phyloP scores from a whole-genome alignment of 1,139 yeast species.

The Protomyces inundatus region DNA sequence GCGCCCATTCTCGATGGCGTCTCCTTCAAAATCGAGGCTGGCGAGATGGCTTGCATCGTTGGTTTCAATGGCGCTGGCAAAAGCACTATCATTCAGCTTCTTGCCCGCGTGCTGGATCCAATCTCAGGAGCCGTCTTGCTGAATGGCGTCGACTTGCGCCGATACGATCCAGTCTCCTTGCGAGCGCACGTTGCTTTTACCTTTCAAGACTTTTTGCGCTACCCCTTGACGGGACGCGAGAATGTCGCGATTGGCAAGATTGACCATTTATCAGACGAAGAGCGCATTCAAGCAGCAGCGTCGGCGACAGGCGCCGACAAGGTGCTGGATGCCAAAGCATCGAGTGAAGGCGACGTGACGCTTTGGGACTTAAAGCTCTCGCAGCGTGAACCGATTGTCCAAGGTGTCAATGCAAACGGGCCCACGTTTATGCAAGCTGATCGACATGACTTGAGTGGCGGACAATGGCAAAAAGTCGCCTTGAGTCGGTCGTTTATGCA shows the following conservation, averaged over 20 bases:
- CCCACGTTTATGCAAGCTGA: neutral
- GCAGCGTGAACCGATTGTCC: neutral
- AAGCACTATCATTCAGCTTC: slow-evolving; percentile 4
- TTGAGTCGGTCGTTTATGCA: slow-evolving; percentile 18
- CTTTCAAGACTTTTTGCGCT: slow-evolving; percentile 13
- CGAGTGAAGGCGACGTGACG: neutral
- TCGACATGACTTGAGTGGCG: slow-evolving; percentile 13
- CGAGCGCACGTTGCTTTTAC: slow-evolving; percentile 9
- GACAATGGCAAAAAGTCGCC: slow-evolving; percentile 23
- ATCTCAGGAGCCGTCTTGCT: slow-evolving; percentile 1
- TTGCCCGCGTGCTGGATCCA: slow-evolving; percentile 12
- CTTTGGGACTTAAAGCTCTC: slow-evolving; percentile 8
- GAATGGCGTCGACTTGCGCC: slow-evolving; percentile 7
- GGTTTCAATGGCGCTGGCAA: slow-evolving; percentile 23
- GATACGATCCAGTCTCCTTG: slow-evolving; percentile 3
- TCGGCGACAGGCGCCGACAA: slow-evolving; percentile 9
- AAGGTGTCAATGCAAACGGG: neutral
- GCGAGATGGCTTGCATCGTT: slow-evolving; percentile 10
- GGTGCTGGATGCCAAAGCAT: slow-evolving; percentile 1
- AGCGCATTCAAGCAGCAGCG: slow-evolving; percentile 1
- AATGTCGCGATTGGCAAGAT: slow-evolving; percentile 18
- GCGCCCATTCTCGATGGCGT: slow-evolving; percentile 9
- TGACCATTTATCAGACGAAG: neutral
- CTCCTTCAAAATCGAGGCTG: slow-evolving; percentile 4
- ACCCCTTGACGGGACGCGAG: slow-evolving; percentile 16